Evolutionary conservation across 106 monocot genomes (phyloP), one percentile per base, ranked within the genome.

Genomic region (Platanthera guangdongensis): DNA sequence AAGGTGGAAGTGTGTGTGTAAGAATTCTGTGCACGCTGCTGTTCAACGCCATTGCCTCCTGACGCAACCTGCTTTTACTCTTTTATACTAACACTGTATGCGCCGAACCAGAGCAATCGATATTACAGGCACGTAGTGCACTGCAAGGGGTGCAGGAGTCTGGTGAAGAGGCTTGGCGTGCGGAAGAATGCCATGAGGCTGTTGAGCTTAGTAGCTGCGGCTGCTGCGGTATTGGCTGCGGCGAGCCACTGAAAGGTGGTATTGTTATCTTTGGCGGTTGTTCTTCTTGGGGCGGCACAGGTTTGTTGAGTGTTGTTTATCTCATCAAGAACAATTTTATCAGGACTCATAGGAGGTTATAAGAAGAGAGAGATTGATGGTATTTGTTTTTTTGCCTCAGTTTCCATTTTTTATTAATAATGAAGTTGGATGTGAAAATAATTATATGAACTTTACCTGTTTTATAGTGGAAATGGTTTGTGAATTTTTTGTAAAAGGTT

Each of bases 91-190:
- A n/a, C n/a, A n/a, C 6, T 47, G n/a, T 49, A 52, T 21, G 68
- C 47, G 2, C 60, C 68, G 8, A 75, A 80, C 73, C 67, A 52
- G 7, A 75, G 52, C 9, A 80, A 75, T n/a, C 8, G 75, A 8
- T 80, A 80, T 13, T 80, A 63, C 19, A 18, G 75, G 19, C 75
- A 80, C 45, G 47, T 80, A 8, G 65, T 80, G 25, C 80, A 80
- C 50, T 80, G 80, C 51, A 80, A 75, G 68, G 75, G 52, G 50
- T 80, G 80, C 49, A 75, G 75, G 46, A 54, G 8, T 50, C 39
- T 51, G 6, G 63, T 75, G 22, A 51, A 45, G 51, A 32, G 22
- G 13, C 74, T 80, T 47, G 52, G 6, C 19, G 21, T 75, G 15
- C 75, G 64, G 80, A 80, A 75, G 75, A 75, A 80, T 2, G 52